phyloP scores from a whole-genome alignment of 1,284 basidiomycete genomes.

The Cutaneotrichosporon cyanovorans region DNA sequence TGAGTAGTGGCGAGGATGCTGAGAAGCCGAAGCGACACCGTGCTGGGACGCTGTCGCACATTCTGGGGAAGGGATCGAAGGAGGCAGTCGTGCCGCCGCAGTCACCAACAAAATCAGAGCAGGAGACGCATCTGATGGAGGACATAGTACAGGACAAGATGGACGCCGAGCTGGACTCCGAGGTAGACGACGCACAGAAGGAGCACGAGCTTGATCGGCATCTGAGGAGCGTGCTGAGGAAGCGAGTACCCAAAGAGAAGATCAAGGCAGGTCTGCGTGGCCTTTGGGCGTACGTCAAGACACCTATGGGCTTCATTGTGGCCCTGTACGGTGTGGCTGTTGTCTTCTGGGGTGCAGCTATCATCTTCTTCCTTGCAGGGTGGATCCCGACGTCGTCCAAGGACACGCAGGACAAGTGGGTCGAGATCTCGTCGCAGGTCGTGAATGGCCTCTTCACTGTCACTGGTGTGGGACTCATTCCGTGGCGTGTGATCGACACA shows the following conservation, averaged over 20 bases:
- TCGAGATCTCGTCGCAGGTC: constrained; percentile 64
- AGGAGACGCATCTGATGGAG: background rate
- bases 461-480: constrained; percentile 57
- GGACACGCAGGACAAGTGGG: constrained; percentile 39
- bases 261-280: constrained; percentile 59
- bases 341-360: constrained; percentile 76
- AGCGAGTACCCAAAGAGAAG: constrained; percentile 54
- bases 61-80: background rate
- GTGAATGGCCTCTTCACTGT: constrained; percentile 75
- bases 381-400: constrained; percentile 40
- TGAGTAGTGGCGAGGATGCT: too few species aligned
- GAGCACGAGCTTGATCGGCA: constrained; percentile 50
- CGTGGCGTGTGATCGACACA: constrained; percentile 66
- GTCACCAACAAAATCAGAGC: background rate
- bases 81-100: background rate
- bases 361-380: constrained; percentile 61
- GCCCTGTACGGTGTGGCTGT: constrained; percentile 72
- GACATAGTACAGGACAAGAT: background rate
- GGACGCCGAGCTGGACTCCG: constrained; percentile 2
- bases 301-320: constrained; percentile 58
- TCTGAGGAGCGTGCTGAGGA: constrained; percentile 62
- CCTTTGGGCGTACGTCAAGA: constrained; percentile 76
- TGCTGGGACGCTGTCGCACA: background rate
- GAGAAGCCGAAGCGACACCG: background rate
- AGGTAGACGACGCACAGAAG: constrained; percentile 10